A percentile compares a stretch with the other conserved stretches of the same genome.
Evolutionary conservation across 2,329 filamentous ascomycete species (phyloP).

Genomic region (Polytolypa hystricis): DNA sequence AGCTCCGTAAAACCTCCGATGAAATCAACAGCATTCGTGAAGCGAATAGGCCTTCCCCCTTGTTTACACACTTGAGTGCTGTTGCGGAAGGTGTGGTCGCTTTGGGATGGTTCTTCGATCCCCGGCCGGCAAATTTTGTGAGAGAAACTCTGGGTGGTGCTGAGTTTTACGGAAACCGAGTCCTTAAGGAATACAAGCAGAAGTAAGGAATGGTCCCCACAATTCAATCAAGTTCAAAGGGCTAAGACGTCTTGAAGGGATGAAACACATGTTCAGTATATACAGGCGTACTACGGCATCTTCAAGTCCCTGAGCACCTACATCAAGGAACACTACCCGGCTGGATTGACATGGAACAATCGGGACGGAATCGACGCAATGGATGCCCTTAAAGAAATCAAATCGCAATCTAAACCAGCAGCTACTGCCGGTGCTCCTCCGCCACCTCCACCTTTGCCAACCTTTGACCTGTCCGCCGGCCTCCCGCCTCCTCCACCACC

Average conservation of each 20-base stretch:
- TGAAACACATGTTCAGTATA: conserved; percentile 70
- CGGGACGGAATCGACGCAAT: conserved; percentile 60
- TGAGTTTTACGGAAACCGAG: conserved; percentile 89
- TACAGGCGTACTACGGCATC: conserved; percentile 83
- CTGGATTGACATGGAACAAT: conserved; percentile 78
- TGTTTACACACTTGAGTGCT: conserved; percentile 73
- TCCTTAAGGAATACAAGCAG: conserved; percentile 83
- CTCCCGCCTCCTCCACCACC: conserved; percentile 62
- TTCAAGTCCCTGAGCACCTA: conserved; percentile 77
- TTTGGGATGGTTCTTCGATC: conserved; percentile 81
- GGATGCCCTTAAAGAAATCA: conserved; percentile 53
- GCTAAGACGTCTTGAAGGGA: conserved; percentile 45
- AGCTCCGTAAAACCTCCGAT: conserved; percentile 72
- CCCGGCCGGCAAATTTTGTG: conserved; percentile 74
- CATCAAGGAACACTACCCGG: conserved; percentile 69
- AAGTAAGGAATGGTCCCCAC: conserved; percentile 39
- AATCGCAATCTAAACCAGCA: conserved; percentile 26
- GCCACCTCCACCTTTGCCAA: conserved; percentile 38
- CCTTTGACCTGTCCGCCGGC: conserved; percentile 49
- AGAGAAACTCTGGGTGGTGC: conserved; percentile 72
- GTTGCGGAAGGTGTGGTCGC: conserved; percentile 84
- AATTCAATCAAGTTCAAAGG: conserved; percentile 5
- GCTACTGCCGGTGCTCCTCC: conserved; percentile 34
- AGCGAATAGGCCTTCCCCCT: conserved; percentile 60
- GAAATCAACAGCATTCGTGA: conserved; percentile 73